These are phyloP conservation scores for Dendrobium chrysotoxum DNA, from an alignment of 106 monocot genomes.

Conservation along the genomic window DNA sequence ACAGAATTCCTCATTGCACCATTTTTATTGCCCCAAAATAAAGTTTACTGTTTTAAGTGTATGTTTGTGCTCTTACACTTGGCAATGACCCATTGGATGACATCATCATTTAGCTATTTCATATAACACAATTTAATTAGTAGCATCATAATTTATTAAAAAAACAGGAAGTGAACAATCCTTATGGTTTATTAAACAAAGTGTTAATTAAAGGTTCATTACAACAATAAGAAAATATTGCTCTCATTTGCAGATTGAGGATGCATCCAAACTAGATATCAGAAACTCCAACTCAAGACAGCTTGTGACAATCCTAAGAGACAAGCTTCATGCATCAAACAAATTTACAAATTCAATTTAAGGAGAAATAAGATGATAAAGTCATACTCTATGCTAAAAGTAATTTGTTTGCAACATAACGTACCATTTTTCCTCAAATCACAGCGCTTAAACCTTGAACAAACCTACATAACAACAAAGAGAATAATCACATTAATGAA, in stretches of 20 bases:
- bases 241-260: neutral
- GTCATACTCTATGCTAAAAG: neutral
- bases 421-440: constrained; percentile 1
- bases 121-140: neutral
- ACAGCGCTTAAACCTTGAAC: neutral
- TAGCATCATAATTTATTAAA: neutral
- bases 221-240: neutral
- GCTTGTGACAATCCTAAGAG: neutral
- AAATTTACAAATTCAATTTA: neutral
- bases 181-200: neutral
- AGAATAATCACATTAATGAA: neutral
- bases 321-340: neutral
- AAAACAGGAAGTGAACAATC: neutral
- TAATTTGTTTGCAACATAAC: neutral
- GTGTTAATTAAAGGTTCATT: neutral
- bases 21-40: neutral
- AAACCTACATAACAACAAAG: constrained; percentile 6
- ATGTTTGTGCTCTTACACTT: neutral
- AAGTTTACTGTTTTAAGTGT: neutral
- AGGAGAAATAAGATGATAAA: neutral
- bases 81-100: neutral
- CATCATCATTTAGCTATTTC: neutral
- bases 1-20: too few relatives aligned
- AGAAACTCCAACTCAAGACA: neutral
- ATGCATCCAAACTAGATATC: neutral